These are phyloP conservation scores for Candida gorgasii DNA, from an alignment of 805 yeast genomes.

Conservation along the genomic window DNA sequence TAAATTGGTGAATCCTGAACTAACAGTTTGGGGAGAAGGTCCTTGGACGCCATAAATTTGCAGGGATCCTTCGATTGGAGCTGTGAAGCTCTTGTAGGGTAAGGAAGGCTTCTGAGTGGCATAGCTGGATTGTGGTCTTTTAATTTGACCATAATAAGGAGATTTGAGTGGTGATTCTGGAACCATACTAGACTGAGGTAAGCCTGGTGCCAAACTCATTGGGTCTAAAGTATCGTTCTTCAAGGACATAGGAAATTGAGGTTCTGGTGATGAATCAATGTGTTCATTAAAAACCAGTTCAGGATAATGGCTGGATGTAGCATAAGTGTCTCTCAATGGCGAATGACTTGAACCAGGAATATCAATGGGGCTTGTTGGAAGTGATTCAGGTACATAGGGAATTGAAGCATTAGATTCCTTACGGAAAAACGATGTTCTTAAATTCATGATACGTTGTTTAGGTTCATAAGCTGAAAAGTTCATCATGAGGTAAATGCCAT, in stretches of 20 bases:
- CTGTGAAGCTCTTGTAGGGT: neutral
- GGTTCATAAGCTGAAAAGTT: too few relatives aligned
- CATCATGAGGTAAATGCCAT: too few relatives aligned
- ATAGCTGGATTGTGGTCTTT: too few relatives aligned
- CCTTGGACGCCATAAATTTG: neutral
- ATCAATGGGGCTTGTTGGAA: neutral
- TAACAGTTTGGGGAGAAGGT: conserved; percentile 6
- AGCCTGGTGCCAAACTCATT: neutral
- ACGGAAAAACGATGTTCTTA: neutral
- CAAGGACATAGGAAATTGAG: too few relatives aligned
- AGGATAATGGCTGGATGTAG: conserved; percentile 2
- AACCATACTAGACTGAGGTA: too few relatives aligned
- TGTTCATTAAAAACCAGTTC: conserved; percentile 4
- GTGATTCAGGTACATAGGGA: too few relatives aligned
- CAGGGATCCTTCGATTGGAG: neutral
- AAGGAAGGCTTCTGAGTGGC: too few relatives aligned
- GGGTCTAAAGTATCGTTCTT: neutral
- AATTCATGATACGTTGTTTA: neutral
- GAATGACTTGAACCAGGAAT: too few relatives aligned
- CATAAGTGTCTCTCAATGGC: neutral
- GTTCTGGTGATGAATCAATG: neutral
- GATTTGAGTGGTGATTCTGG: too few relatives aligned
- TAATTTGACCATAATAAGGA: too few relatives aligned
- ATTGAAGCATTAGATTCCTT: too few relatives aligned
- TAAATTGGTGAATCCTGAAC: conserved; percentile 10